Conservation (phyloP, 371 early-diverging fungal species). For the Globomyces sp. region DNA sequence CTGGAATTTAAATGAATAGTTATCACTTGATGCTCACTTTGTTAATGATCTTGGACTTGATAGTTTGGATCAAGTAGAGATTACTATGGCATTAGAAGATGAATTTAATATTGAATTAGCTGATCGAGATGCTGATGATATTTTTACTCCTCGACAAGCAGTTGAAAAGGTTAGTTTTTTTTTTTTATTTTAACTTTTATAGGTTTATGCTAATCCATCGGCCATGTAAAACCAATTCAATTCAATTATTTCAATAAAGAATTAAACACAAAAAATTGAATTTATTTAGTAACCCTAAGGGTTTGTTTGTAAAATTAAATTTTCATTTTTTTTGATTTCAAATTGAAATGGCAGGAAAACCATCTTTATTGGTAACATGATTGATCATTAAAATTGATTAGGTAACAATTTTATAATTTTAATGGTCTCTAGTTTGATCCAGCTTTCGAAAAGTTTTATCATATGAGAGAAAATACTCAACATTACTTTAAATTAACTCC, state of each 20-base stretch:
- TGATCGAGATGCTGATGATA: constrained; percentile 95
- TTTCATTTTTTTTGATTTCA: too few species aligned
- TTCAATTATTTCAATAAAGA: too few species aligned
- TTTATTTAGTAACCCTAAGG: background rate
- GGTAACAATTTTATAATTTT: background rate
- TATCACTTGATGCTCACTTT: constrained; percentile 82
- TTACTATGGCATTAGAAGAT: constrained; percentile 98
- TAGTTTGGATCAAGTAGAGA: constrained; percentile 95
- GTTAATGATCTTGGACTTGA: constrained; percentile 93
- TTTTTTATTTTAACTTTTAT: background rate
- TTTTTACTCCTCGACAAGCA: constrained; percentile 84
- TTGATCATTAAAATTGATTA: too few species aligned
- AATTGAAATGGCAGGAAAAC: too few species aligned
- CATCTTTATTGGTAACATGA: too few species aligned
- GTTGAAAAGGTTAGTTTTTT: constrained; percentile 61
- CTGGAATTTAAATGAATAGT: constrained; percentile 47
- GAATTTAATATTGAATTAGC: constrained; percentile 97
- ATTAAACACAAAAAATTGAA: background rate
- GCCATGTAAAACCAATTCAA: too few species aligned
- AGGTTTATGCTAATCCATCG: too few species aligned
- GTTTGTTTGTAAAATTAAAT: too few species aligned
- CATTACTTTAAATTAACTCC: constrained; percentile 13
- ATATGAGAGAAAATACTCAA: constrained; percentile 17
- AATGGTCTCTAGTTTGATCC: constrained; percentile 17
- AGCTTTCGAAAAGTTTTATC: constrained; percentile 23